Percentiles rank a stretch among this genome's conserved stretches.
These are phyloP conservation scores for Monosporascus sp. DNA, from an alignment of 2,329 filamentous ascomycete species.

Conservation along the genomic window DNA sequence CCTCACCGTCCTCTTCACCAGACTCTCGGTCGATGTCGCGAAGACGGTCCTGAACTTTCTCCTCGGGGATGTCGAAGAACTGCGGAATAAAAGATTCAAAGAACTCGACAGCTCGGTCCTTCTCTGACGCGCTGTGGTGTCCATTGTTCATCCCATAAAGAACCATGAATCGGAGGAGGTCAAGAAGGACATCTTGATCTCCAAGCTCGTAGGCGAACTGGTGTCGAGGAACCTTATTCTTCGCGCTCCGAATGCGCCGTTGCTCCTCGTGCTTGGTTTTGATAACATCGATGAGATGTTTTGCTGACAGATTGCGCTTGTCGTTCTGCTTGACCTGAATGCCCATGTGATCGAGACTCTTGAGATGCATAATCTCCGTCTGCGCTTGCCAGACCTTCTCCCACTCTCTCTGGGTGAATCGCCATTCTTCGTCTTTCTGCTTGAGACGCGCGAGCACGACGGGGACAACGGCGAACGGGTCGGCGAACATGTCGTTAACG, in stretches of 20 bases:
- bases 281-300: slow-evolving; percentile 84
- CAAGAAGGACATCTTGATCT: slow-evolving; percentile 62
- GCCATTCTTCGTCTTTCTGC: slow-evolving; percentile 96
- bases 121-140: slow-evolving; percentile 66
- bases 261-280: slow-evolving; percentile 91
- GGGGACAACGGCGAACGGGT: slow-evolving; percentile 82
- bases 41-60: slow-evolving; percentile 61
- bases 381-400: slow-evolving; percentile 98
- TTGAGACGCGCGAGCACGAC: slow-evolving; percentile 85
- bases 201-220: slow-evolving; percentile 73
- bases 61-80: slow-evolving; percentile 72
- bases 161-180: slow-evolving; percentile 57
- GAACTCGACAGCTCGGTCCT: slow-evolving; percentile 68
- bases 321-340: slow-evolving; percentile 83
- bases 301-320: slow-evolving; percentile 85
- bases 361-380: slow-evolving; percentile 90
- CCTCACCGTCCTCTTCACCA: slow-evolving; percentile 73
- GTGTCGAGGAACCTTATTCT: slow-evolving; percentile 55
- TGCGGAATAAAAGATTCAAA: slow-evolving; percentile 69
- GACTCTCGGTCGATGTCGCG: slow-evolving; percentile 64
- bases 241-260: slow-evolving; percentile 62
- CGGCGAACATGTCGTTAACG: slow-evolving; percentile 77
- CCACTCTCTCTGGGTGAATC: slow-evolving; percentile 94
- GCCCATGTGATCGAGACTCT: slow-evolving; percentile 94
- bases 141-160: slow-evolving; percentile 62